Base-by-base conservation (phyloP, 768 basidiomycete species). In the Suillus brevipes region DNA sequence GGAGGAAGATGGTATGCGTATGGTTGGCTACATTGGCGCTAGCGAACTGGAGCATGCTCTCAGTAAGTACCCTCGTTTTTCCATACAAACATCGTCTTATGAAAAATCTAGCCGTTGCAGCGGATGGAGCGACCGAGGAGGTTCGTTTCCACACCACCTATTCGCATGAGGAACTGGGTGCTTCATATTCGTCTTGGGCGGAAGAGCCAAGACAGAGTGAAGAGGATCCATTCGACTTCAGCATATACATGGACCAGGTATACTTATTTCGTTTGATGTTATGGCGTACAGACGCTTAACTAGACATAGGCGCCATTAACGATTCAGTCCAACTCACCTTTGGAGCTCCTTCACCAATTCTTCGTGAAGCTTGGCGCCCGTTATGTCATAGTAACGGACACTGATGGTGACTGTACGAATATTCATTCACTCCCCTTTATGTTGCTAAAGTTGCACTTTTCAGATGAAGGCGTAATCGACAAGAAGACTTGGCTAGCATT, bases 401-500 rank as follows among this genome's bases (percentile, higher is more conserved):
- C 84, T 2, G 87, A 94, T 60, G 96, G 96, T 7, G 78, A 87
- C 53, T 99, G 93, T 94, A 73, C 73, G 89, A 13, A 59, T 59
- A 28, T 42, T 59, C 28, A 28, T 76, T 60, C 13, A 74, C 38
- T 60, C 43, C 52, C 38, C 18, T 55, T 58, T 62, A 31, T 13
- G 64, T 23, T 12, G 10, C 58, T 59, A 3, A 59, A 28, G 40
- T 40, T 59, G 40, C 58, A 42, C 36, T 37, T 34, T 49, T 34
- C 71, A 94, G 93, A 95, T 72, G 88, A 91, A 71, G 97, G 97
- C 9, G 83, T 96, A 12, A 91, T 99, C 63, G 90, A 95, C 75
- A 98, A 98, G 83, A 96, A 97, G 78, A 86, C 85, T 0, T 99
- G 95, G 95, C 84, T 99, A 34, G 89, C 85, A 8, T 97, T 97